Evolutionary conservation across 129 eudicot genomes (phyloP), one percentile per base, ranked within the genome.

Genomic region (Artemisia argyi): DNA sequence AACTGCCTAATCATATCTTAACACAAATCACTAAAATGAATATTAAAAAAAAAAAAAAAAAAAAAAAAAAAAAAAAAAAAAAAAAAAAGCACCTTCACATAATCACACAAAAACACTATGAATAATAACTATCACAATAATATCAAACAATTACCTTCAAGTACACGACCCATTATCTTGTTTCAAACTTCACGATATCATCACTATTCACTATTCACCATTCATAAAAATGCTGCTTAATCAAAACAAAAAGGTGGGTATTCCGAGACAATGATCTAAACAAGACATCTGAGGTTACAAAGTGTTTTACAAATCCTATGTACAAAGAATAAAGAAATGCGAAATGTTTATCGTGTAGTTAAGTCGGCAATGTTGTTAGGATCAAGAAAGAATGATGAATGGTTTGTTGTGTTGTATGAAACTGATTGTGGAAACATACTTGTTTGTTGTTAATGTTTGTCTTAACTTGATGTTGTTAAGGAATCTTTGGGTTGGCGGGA

Each of bases 101-200:
- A 47, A 46, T 42, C 68, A 72, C 11, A 11, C 68, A 67, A 47
- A 17, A 46, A 58, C 46, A 24, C n/a, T 32, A 75, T 14, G 7
- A 39, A 15, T 10, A 5, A 51, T 15, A 18, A 5, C 4, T 35
- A 18, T 42, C 11, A 44, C 58, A 35, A 22, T n/a, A 65, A 42
- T 12, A 12, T 75, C 22, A 67, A 22, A 28, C 20, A 59, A 47
- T 47, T 51, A 76, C 80, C 80, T 69, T 51, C 70, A 76, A 76
- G 70, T 68, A 64, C 52, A 53, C 54, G 52, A 11, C 70, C 54
- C 80, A 76, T 76, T 18, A 39, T 17, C 35, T 50, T 60, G 17
- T 61, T 50, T 59, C 62, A 58, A 69, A 19, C 52, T 30, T 68
- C 46, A 49, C 51, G 11, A 20, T 26, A 19, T 59, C 46, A 58